phyloP scores from a whole-genome alignment of 2,329 filamentous ascomycete species.

The Nemania bipapillata region DNA sequence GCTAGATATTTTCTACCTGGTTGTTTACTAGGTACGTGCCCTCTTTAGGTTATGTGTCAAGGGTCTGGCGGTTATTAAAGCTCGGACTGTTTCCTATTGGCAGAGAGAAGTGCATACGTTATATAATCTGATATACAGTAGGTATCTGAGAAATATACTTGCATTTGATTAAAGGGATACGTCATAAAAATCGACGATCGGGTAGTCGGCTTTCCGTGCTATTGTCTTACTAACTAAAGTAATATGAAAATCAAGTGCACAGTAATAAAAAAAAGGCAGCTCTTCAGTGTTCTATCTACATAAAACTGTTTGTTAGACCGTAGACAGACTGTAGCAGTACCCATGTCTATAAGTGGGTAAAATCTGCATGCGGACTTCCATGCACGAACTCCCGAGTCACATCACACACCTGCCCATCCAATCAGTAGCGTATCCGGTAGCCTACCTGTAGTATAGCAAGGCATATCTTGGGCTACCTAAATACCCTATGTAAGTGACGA shows the following conservation, averaged over 20 bases:
- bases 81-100: constrained; percentile 24
- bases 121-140: too few species aligned
- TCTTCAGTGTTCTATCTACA: not conserved
- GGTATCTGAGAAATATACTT: too few species aligned
- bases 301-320: too few species aligned
- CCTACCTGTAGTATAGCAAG: not conserved
- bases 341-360: constrained; percentile 2
- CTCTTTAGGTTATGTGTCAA: not conserved
- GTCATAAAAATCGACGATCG: too few species aligned
- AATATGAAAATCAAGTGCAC: too few species aligned
- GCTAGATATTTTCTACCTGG: too few species aligned
- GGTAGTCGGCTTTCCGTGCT: too few species aligned
- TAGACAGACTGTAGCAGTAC: not conserved
- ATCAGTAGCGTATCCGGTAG: constrained; percentile 1
- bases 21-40: not conserved
- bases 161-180: too few species aligned
- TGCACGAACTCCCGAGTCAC: constrained; percentile 24
- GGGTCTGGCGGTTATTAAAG: constrained; percentile 30
- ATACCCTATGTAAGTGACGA: too few species aligned
- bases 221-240: too few species aligned
- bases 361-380: constrained; percentile 20
- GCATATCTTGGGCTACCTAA: not conserved
- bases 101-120: not conserved
- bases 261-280: not conserved
- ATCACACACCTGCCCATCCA: constrained; percentile 16